A percentile compares a stretch with the other conserved stretches of the same genome.
Conservation (phyloP, 164 flowering plant genomes). For the Cinnamomum chago region DNA sequence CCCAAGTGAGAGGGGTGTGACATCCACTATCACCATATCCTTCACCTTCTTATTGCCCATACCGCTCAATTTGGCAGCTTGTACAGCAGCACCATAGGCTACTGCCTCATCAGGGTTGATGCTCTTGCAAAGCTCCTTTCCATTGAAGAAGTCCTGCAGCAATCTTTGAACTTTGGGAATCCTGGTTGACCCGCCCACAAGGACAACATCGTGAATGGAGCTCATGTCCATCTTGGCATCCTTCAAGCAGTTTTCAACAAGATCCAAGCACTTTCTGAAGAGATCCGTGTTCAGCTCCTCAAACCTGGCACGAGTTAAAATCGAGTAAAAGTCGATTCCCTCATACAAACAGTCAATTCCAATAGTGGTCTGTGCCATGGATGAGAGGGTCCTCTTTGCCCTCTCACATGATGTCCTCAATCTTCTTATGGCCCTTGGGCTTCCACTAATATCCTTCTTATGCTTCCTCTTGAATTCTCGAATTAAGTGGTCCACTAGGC, state of each 20-base stretch:
- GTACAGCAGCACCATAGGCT: conserved; percentile 62
- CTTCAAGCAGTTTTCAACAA: conserved; percentile 46
- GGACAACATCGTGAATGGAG: conserved; percentile 45
- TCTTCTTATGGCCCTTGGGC: conserved; percentile 47
- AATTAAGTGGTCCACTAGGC: conserved; percentile 47
- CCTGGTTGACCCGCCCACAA: conserved; percentile 60
- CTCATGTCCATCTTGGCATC: conserved; percentile 58
- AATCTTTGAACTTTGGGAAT: conserved; percentile 55
- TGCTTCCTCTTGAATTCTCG: conserved; percentile 49
- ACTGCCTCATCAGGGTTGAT: conserved; percentile 66
- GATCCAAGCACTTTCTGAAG: conserved; percentile 52
- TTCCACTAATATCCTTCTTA: conserved; percentile 46
- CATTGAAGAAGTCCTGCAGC: conserved; percentile 58
- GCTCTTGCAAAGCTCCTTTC: conserved; percentile 61
- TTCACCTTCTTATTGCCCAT: conserved; percentile 53
- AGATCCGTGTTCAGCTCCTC: conserved; percentile 59
- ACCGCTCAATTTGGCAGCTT: conserved; percentile 53
- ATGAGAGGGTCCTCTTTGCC: conserved; percentile 54
- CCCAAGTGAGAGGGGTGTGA: conserved; percentile 54
- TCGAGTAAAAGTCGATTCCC: conserved; percentile 48
- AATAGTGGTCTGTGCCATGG: conserved; percentile 44
- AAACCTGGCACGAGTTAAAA: conserved; percentile 51
- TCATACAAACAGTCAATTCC: conserved; percentile 51
- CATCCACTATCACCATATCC: conserved; percentile 46
- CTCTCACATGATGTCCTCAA: conserved; percentile 52